Evolutionary conservation across 2,329 filamentous ascomycete genomes (phyloP).

Genomic region (Nectriaceae sp.): DNA sequence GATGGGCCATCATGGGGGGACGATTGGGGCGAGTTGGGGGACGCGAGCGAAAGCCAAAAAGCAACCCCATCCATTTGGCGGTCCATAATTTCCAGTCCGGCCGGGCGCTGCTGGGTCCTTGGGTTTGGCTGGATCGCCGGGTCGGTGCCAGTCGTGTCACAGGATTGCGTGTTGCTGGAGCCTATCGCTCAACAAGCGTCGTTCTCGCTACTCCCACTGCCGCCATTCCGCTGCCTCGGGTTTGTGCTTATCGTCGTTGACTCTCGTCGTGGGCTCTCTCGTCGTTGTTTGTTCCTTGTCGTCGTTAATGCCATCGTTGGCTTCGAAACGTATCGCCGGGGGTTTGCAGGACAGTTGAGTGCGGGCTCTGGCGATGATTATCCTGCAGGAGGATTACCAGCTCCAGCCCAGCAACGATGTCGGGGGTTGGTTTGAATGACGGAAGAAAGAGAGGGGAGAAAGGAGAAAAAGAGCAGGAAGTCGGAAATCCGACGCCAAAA

Average conservation of each 20-base stretch:
- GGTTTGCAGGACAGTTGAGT: not conserved
- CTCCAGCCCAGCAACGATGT: not conserved
- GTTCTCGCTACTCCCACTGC: too few relatives aligned
- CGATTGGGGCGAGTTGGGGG: slow-evolving; percentile 11
- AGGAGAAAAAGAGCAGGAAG: slow-evolving; percentile 18
- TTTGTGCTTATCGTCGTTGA: not conserved
- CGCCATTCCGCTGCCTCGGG: not conserved
- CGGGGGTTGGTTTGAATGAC: slow-evolving; percentile 23
- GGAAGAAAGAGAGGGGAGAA: slow-evolving; percentile 22
- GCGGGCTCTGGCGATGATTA: too few relatives aligned
- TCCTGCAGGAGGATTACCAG: not conserved
- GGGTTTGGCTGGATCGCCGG: slow-evolving; percentile 14
- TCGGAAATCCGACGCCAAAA: not conserved
- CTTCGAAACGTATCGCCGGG: too few relatives aligned
- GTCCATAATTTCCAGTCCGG: slow-evolving; percentile 29
- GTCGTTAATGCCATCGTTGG: not conserved
- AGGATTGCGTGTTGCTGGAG: slow-evolving; percentile 27
- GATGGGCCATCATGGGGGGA: slow-evolving; percentile 19
- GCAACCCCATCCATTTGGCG: slow-evolving; percentile 19
- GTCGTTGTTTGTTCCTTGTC: not conserved
- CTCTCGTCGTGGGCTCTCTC: not conserved
- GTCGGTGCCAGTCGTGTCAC: slow-evolving; percentile 26
- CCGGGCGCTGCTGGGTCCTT: slow-evolving; percentile 4
- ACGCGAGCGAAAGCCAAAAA: slow-evolving; percentile 21
- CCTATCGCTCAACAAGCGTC: not conserved